Conservation (phyloP, 805 yeast genomes). For the Wickerhamomyces pijperi region DNA sequence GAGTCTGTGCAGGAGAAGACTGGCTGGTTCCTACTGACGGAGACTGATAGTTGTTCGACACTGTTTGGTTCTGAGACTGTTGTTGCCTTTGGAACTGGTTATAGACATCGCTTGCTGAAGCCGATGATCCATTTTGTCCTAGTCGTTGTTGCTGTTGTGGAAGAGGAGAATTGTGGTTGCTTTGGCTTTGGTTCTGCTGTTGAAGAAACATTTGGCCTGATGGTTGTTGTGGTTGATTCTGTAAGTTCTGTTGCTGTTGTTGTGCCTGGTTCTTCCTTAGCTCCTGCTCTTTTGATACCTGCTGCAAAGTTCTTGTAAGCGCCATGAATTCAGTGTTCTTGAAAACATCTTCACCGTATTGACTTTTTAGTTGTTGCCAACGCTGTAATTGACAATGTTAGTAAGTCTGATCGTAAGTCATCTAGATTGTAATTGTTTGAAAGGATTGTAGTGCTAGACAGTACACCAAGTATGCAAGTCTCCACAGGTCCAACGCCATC, state of each 20-base stretch:
- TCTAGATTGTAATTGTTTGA: too few relatives aligned
- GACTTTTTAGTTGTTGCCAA: constrained; percentile 46
- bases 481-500: too few relatives aligned
- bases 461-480: too few relatives aligned
- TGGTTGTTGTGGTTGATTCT: not conserved
- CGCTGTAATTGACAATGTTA: constrained; percentile 24
- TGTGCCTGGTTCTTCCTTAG: constrained; percentile 18
- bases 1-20: not conserved
- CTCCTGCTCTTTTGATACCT: constrained; percentile 28
- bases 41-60: not conserved
- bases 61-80: not conserved
- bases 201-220: not conserved
- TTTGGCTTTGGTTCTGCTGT: not conserved
- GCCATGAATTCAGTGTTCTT: constrained; percentile 49
- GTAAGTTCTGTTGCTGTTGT: constrained; percentile 10
- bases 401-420: not conserved
- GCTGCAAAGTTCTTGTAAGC: constrained; percentile 38
- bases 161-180: not conserved
- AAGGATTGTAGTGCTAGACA: too few relatives aligned
- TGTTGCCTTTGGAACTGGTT: not conserved
- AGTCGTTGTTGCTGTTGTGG: not conserved
- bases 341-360: constrained; percentile 41
- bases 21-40: not conserved
- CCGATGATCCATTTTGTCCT: not conserved
- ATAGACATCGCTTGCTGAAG: not conserved